phyloP scores from a whole-genome alignment of 2,329 filamentous ascomycete genomes.

The Aspergillus costaricaensis region DNA sequence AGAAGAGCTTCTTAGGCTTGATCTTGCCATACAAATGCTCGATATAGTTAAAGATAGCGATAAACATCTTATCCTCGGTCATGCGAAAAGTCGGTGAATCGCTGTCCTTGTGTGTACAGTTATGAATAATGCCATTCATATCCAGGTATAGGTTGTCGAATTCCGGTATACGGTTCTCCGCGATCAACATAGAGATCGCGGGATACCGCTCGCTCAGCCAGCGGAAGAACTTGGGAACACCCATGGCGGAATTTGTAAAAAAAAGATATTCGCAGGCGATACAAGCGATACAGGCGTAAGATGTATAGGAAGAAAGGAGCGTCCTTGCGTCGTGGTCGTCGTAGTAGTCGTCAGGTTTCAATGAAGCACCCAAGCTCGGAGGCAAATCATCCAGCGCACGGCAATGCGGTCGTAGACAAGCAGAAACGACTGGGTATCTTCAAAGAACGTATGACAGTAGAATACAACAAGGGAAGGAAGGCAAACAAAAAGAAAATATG shows the following conservation, averaged over 20 bases:
- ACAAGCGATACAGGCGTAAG: neutral
- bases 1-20: slow-evolving; percentile 97
- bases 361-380: slow-evolving; percentile 24
- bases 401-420: slow-evolving; percentile 18
- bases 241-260: slow-evolving; percentile 51
- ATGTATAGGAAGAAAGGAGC: slow-evolving; percentile 6
- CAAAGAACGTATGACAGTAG: slow-evolving; percentile 20
- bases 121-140: slow-evolving; percentile 99
- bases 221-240: slow-evolving; percentile 89
- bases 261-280: neutral
- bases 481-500: slow-evolving; percentile 9
- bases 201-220: slow-evolving; percentile 99
- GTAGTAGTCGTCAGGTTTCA: slow-evolving; percentile 26
- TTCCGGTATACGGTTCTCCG: slow-evolving; percentile 97
- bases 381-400: slow-evolving; percentile 19
- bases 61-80: slow-evolving; percentile 99
- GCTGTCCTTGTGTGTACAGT: slow-evolving; percentile 96
- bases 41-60: slow-evolving; percentile 99
- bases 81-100: slow-evolving; percentile 90
- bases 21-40: slow-evolving; percentile 99
- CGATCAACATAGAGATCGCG: slow-evolving; percentile 95
- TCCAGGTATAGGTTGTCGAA: slow-evolving; percentile 88
- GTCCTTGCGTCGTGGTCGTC: slow-evolving; percentile 23
- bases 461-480: slow-evolving; percentile 20
- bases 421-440: slow-evolving; percentile 23